These are phyloP conservation scores for Byssochlamys sp. DNA, from an alignment of 2,329 filamentous ascomycete genomes.

Conservation along the genomic window DNA sequence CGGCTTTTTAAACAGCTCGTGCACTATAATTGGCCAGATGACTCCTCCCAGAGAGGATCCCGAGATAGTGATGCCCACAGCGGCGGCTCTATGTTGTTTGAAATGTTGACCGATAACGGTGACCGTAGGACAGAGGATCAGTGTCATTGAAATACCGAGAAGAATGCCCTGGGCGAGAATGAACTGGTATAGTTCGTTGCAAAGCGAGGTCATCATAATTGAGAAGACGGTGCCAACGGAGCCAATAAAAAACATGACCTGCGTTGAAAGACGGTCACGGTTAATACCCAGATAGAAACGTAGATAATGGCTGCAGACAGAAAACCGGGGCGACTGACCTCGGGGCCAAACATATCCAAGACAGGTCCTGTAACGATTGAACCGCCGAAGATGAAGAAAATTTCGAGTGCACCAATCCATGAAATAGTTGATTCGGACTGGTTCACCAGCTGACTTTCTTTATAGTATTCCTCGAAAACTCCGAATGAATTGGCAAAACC, in stretches of 20 bases:
- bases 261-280: conserved; percentile 27
- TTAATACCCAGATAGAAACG: neutral
- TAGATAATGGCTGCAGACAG: neutral
- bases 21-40: conserved; percentile 39
- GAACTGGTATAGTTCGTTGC: conserved; percentile 43
- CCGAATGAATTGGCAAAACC: no score
- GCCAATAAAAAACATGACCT: conserved; percentile 20
- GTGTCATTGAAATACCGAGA: conserved; percentile 31
- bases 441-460: neutral
- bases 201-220: conserved; percentile 26
- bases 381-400: conserved; percentile 35
- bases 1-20: conserved; percentile 39
- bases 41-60: conserved; percentile 44
- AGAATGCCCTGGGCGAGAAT: conserved; percentile 32
- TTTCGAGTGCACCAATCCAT: conserved; percentile 37
- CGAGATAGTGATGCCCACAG: conserved; percentile 37
- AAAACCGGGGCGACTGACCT: conserved; percentile 25
- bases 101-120: conserved; percentile 40
- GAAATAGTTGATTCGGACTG: conserved; percentile 29
- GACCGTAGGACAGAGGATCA: conserved; percentile 38
- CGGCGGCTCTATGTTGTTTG: conserved; percentile 36
- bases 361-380: conserved; percentile 36
- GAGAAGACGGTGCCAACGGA: conserved; percentile 8
- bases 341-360: conserved; percentile 37
- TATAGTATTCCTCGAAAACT: no score